A percentile compares a stretch with the other conserved stretches of the same genome.
Evolutionary conservation across 2,329 filamentous ascomycete species (phyloP).

Genomic region (Elsinoe ampelina): DNA sequence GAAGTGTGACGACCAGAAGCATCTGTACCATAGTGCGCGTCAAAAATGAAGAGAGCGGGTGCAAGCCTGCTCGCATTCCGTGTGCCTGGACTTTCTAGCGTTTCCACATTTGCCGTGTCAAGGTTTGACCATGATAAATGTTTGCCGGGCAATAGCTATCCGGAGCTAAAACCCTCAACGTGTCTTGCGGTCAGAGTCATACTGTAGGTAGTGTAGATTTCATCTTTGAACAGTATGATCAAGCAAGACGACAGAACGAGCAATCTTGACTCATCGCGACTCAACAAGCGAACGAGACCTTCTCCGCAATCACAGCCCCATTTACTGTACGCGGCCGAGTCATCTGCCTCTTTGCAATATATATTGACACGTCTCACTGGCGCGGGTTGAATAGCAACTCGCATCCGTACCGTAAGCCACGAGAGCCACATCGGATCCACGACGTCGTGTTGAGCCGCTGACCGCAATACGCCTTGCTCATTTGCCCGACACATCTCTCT

Average conservation of each 20-base stretch:
- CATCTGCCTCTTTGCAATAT: conserved; percentile 8
- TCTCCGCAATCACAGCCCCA: neutral
- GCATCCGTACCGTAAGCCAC: conserved; percentile 1
- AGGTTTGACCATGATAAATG: neutral
- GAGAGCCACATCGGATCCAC: conserved; percentile 4
- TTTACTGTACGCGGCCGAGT: neutral
- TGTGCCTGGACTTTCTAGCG: conserved; percentile 2
- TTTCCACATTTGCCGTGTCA: neutral
- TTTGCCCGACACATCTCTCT: neutral
- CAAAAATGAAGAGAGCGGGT: neutral
- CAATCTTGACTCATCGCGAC: neutral
- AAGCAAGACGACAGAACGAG: neutral
- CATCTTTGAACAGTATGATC: no score
- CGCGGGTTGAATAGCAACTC: neutral
- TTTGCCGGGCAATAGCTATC: no score
- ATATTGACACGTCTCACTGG: conserved; percentile 8
- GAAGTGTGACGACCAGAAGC: neutral
- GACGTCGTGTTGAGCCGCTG: conserved; percentile 4
- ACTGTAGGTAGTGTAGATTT: no score
- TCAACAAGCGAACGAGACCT: neutral
- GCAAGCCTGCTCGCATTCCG: neutral
- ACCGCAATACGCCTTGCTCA: neutral
- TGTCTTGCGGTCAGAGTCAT: conserved; percentile 6
- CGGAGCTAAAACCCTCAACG: neutral
- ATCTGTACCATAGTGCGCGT: conserved; percentile 6